A percentile compares a stretch with the other conserved stretches of the same genome.
These are phyloP conservation scores for Debaryomycetaceae sp. DNA, from an alignment of 1,139 yeast species.

Conservation along the genomic window DNA sequence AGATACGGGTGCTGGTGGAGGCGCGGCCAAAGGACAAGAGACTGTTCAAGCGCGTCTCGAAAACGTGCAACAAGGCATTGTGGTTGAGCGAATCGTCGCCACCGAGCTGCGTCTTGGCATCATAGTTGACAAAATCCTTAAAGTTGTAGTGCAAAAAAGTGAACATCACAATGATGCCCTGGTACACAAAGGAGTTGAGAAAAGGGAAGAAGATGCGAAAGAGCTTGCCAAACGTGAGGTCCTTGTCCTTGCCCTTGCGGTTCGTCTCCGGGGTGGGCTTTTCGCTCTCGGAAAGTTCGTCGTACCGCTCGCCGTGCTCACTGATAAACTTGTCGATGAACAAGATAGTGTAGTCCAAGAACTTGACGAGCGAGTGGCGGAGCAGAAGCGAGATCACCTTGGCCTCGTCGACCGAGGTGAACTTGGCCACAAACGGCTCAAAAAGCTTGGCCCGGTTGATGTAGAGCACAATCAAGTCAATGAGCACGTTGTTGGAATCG, in stretches of 20 bases:
- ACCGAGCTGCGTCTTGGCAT: conserved; percentile 5
- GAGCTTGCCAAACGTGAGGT: conserved; percentile 27
- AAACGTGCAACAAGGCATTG: conserved; percentile 19
- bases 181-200: conserved; percentile 46
- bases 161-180: conserved; percentile 48
- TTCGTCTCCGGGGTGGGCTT: conserved; percentile 11
- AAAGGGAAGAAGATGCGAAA: conserved; percentile 41
- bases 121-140: conserved; percentile 27
- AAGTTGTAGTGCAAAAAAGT: conserved; percentile 43
- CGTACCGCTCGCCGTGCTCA: conserved; percentile 16
- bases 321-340: conserved; percentile 22
- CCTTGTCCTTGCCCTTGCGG: conserved; percentile 8
- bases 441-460: conserved; percentile 49
- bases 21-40: conserved; percentile 24
- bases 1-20: conserved; percentile 23
- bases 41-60: conserved; percentile 22
- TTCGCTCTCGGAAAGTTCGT: conserved; percentile 6
- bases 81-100: conserved; percentile 9
- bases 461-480: conserved; percentile 43
- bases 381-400: conserved; percentile 26
- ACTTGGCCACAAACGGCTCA: conserved; percentile 46
- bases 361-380: conserved; percentile 34
- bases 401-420: conserved; percentile 27
- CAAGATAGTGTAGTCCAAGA: conserved; percentile 29
- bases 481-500: conserved; percentile 33